Percentiles rank a stretch among this genome's conserved stretches.
Conservation (phyloP, 78 protist genomes). For the Dictyostelium firmibasis region DNA sequence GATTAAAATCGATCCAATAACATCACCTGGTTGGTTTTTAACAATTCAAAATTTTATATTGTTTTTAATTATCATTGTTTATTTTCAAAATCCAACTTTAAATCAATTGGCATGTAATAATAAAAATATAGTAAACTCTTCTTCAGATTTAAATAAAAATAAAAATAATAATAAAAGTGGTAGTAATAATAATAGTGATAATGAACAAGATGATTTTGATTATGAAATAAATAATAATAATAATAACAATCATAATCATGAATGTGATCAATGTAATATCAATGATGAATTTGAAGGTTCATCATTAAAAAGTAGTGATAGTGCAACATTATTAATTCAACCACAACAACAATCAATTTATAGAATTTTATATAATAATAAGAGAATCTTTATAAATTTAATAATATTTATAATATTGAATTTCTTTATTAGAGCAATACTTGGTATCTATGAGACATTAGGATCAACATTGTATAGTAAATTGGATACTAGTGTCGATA, state of each 20-base stretch:
- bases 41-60: not conserved
- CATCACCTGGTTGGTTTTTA: constrained; percentile 39
- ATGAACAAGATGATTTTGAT: not conserved
- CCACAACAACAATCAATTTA: not conserved
- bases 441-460: constrained; percentile 14
- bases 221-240: not conserved
- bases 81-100: not conserved
- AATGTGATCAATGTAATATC: not conserved
- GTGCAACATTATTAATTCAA: not conserved
- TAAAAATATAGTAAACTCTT: not conserved
- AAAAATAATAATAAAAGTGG: not conserved
- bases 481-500: not conserved
- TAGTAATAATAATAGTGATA: not conserved
- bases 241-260: not conserved
- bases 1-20: not conserved
- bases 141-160: not conserved
- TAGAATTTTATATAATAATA: not conserved
- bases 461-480: not conserved
- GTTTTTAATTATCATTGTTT: not conserved
- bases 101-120: not conserved
- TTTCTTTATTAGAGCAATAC: not conserved
- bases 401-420: not conserved
- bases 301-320: constrained; percentile 6
- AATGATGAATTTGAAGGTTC: not conserved
- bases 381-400: not conserved